Evolutionary conservation across 1,284 basidiomycete species (phyloP).

Genomic region (Cryptococcus maquisensis): DNA sequence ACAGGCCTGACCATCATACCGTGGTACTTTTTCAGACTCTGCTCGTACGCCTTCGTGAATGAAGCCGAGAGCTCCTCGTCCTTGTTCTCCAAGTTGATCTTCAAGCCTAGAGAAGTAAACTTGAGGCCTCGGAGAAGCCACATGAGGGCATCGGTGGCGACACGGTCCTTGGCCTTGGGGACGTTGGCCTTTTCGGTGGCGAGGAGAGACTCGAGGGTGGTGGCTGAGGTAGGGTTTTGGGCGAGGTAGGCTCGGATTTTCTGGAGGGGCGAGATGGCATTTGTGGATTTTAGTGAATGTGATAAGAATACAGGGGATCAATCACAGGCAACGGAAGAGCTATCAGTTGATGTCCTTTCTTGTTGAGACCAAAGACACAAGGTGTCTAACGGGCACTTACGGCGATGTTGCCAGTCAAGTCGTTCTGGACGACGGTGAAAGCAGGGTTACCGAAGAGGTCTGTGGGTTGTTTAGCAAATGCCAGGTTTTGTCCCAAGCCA

Average conservation of each 20-base stretch:
- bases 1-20: conserved; percentile 80
- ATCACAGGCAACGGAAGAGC: not conserved
- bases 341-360: not conserved
- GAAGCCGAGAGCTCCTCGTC: conserved; percentile 66
- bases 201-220: conserved; percentile 80
- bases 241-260: conserved; percentile 83
- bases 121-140: conserved; percentile 88
- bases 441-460: conserved; percentile 86
- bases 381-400: conserved; percentile 52
- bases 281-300: not conserved
- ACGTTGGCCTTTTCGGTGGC: conserved; percentile 68
- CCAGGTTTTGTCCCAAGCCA: not conserved
- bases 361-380: not conserved
- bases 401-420: conserved; percentile 87
- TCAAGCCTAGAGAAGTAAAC: conserved; percentile 81
- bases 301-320: not conserved
- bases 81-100: conserved; percentile 65
- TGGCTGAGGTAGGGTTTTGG: conserved; percentile 57
- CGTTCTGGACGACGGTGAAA: conserved; percentile 78
- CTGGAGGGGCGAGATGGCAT: conserved; percentile 50
- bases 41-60: conserved; percentile 80
- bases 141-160: conserved; percentile 82
- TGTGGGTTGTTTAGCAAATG: conserved; percentile 35
- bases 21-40: conserved; percentile 78
- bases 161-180: conserved; percentile 63